These are phyloP conservation scores for Suhomyces canberraensis DNA, from an alignment of 805 yeast genomes.

Conservation along the genomic window DNA sequence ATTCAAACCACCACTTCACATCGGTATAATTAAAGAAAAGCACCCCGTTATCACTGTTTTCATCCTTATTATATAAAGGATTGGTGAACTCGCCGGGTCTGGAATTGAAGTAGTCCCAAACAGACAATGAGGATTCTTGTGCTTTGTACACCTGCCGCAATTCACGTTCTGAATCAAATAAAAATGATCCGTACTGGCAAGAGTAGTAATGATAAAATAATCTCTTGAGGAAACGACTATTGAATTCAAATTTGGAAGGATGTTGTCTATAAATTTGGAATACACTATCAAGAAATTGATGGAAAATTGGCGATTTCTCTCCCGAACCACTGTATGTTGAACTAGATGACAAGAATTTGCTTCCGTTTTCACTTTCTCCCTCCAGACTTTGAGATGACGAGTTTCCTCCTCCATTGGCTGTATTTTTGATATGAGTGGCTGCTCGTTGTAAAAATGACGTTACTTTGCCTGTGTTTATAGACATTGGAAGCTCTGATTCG, in stretches of 20 bases:
- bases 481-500: not conserved
- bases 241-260: constrained; percentile 77
- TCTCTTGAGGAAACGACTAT: constrained; percentile 82
- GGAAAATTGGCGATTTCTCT: constrained; percentile 79
- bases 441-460: constrained; percentile 40
- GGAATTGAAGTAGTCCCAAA: constrained; percentile 91
- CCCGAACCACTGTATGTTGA: constrained; percentile 35
- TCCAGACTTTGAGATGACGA: constrained; percentile 11
- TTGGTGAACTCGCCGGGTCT: constrained; percentile 68
- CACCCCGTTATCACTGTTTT: constrained; percentile 28
- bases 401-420: constrained; percentile 23
- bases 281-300: constrained; percentile 87
- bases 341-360: constrained; percentile 27
- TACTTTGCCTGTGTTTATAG: constrained; percentile 19
- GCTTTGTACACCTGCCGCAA: constrained; percentile 35
- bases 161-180: constrained; percentile 73
- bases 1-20: constrained; percentile 86
- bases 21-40: constrained; percentile 60
- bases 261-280: constrained; percentile 73
- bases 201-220: constrained; percentile 85
- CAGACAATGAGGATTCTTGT: constrained; percentile 59
- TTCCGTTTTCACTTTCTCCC: constrained; percentile 6
- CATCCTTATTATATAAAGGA: constrained; percentile 31
- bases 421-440: constrained; percentile 38
- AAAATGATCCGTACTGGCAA: constrained; percentile 91